A percentile compares a stretch with the other conserved stretches of the same genome.
Conservation (phyloP, 345 rosid species). For the Firmiana major region DNA sequence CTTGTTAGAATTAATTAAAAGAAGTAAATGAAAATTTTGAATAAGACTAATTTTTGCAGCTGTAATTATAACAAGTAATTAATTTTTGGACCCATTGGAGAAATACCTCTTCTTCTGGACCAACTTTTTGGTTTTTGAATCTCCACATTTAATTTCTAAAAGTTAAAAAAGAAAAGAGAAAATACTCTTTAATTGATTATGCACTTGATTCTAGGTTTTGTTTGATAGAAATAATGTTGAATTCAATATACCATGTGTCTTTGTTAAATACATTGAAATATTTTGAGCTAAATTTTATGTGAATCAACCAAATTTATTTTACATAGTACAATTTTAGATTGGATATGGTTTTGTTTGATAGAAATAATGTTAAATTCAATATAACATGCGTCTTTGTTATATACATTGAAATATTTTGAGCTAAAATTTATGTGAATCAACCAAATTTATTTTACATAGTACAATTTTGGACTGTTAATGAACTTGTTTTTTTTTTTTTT, state of each 20-base stretch:
- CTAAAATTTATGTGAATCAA: neutral
- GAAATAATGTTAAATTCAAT: neutral
- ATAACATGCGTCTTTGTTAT: neutral
- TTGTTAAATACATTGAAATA: no score
- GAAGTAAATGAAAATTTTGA: no score
- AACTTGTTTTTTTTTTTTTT: no score
- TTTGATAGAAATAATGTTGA: neutral
- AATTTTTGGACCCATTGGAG: neutral
- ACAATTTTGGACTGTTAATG: no score
- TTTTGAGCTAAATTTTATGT: neutral
- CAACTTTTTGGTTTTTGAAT: neutral
- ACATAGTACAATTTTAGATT: no score
- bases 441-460: no score
- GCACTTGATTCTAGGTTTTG: neutral
- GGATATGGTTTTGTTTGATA: neutral
- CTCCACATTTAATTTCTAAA: neutral
- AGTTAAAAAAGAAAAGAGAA: neutral
- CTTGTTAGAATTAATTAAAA: no score
- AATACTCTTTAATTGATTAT: neutral
- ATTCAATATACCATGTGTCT: neutral
- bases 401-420: neutral
- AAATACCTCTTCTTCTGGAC: neutral
- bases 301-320: neutral
- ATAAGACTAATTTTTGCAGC: no score
- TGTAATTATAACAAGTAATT: no score